Evolutionary conservation across 345 rosid genomes (phyloP), one percentile per base, ranked within the genome.

Genomic region (Lepidium africanum): DNA sequence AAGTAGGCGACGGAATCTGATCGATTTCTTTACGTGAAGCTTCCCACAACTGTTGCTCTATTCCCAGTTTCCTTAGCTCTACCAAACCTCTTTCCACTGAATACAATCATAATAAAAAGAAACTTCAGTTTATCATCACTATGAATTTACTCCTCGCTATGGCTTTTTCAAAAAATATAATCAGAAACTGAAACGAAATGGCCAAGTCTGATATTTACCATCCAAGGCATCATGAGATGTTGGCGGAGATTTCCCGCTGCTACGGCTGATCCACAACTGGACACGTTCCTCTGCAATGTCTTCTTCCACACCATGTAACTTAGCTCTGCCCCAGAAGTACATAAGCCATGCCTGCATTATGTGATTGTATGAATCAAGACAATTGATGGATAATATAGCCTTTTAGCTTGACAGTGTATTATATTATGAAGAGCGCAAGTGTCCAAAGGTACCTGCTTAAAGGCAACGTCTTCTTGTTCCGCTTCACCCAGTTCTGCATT

Each of bases 21-120:
- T 84, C 94, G 14, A 74, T 85, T 72, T 84, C 94, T 77, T 53
- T 82, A 53, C 98, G 73, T 70, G 96, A 92, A 35, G 96, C 95
- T 86, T 87, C 96, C 96, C 98, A 92, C 9, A 92, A 84, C 52
- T 85, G 95, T 61, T 85, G 92, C 67, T 92, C 96, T 54, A 92
- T 89, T 67, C 95, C 89, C 65, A 92, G 78, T 79, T 92, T 92
- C 80, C 89, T 76, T 61, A 92, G 80, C 81, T 89, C 96, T 69
- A 77, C 41, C 53, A 89, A 70, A 2, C 91, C 96, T 70, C 98
- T 80, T 75, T 92, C 91, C 65, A 89, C 98, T 92, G 84, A 63
- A 27, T 16, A 71, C 57, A 2, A 33, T 5, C 42, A 54, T 27
- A 16, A 55, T 19, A 5, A 3, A 1, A 45, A 23, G 2, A 45